A percentile compares a stretch with the other conserved stretches of the same genome.
Evolutionary conservation across 176 grass and related monocot species (phyloP).

Genomic region (Elymus sibiricus): DNA sequence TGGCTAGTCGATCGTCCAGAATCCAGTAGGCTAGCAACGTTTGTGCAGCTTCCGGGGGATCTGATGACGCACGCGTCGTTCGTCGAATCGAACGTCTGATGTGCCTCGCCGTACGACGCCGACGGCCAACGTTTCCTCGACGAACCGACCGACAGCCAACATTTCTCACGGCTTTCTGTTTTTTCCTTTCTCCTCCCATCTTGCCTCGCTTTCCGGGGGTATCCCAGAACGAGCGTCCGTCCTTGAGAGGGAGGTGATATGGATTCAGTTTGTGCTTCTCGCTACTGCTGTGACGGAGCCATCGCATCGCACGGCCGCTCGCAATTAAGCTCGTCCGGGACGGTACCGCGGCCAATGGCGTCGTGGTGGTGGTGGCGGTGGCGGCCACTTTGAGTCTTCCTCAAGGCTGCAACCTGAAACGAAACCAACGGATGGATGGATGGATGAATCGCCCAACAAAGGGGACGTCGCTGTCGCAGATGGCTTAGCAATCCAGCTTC

Average conservation of each 20-base stretch:
- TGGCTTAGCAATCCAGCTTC: constrained; percentile 50
- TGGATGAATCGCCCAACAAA: background rate
- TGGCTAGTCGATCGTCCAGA: background rate
- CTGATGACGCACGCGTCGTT: background rate
- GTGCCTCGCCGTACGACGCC: constrained; percentile 8
- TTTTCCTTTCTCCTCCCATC: too few species aligned
- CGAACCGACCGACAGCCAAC: background rate
- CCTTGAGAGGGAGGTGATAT: background rate
- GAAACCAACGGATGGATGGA: background rate
- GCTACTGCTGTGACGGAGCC: constrained; percentile 40
- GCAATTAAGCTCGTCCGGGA: constrained; percentile 27
- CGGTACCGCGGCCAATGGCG: background rate
- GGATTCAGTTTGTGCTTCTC: background rate
- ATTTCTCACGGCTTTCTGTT: background rate
- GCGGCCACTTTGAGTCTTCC: constrained; percentile 38
- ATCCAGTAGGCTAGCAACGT: background rate
- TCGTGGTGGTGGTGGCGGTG: background rate
- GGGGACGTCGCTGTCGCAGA: constrained; percentile 43
- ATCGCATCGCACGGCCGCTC: constrained; percentile 31
- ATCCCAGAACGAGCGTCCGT: background rate
- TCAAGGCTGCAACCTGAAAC: constrained; percentile 10
- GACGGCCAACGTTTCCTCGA: background rate
- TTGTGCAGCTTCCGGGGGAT: background rate
- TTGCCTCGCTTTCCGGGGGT: background rate
- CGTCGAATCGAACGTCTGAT: background rate